Conservation (phyloP, 116 monocot genomes). For the Trichopus zeylanicus region DNA sequence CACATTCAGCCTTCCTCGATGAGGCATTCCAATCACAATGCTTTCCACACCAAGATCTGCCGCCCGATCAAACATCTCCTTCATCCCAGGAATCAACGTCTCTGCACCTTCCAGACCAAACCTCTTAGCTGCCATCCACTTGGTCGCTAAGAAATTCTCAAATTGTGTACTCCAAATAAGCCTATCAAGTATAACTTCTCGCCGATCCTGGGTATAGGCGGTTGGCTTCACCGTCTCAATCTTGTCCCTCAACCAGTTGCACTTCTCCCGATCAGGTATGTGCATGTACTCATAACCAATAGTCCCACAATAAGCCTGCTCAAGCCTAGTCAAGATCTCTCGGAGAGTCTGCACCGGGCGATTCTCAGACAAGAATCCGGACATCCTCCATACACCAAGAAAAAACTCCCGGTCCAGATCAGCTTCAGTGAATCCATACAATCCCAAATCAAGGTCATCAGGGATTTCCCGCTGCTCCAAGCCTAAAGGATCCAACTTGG, state of each 20-base stretch:
- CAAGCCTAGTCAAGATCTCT: constrained; percentile 26
- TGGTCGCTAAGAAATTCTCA: constrained; percentile 54
- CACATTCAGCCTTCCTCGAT: constrained; percentile 56
- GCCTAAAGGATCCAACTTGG: constrained; percentile 37
- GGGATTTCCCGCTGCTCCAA: constrained; percentile 35
- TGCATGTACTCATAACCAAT: constrained; percentile 66
- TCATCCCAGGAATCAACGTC: constrained; percentile 47
- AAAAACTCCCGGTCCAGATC: constrained; percentile 48
- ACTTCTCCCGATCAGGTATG: constrained; percentile 43
- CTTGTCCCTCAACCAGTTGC: constrained; percentile 46
- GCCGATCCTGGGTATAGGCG: constrained; percentile 23
- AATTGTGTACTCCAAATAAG: constrained; percentile 43
- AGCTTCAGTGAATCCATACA: constrained; percentile 51
- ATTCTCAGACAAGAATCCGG: constrained; percentile 42
- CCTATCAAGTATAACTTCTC: constrained; percentile 43
- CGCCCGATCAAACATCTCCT: constrained; percentile 42
- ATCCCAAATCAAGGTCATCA: constrained; percentile 23
- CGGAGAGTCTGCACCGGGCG: constrained; percentile 48
- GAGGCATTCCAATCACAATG: constrained; percentile 53
- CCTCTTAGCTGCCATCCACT: constrained; percentile 47
- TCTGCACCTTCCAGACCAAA: constrained; percentile 54
- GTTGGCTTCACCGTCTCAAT: constrained; percentile 35
- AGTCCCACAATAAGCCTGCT: constrained; percentile 48
- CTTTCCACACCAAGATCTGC: constrained; percentile 44
- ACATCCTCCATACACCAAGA: constrained; percentile 47